These are phyloP conservation scores for Hylodesmum podocarpum DNA, from an alignment of 306 rosid genomes.

Conservation along the genomic window DNA sequence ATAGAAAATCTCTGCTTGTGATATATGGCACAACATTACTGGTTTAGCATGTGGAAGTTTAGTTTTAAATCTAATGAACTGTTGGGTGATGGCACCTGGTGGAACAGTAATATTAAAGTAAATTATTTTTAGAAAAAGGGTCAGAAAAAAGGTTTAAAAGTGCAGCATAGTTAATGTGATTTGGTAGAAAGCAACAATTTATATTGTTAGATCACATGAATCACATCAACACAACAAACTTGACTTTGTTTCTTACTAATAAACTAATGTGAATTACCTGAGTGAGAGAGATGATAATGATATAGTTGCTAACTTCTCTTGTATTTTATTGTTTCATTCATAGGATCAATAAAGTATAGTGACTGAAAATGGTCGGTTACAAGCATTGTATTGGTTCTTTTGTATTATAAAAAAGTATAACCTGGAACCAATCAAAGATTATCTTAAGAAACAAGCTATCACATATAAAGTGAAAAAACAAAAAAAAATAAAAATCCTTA, in stretches of 20 bases:
- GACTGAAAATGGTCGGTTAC: constrained; percentile 22
- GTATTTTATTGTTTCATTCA: constrained; percentile 26
- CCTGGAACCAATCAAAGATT: background rate
- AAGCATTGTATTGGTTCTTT: constrained; percentile 20
- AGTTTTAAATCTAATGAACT: constrained; percentile 8
- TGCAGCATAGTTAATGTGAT: constrained; percentile 30
- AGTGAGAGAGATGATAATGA: background rate
- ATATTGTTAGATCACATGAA: constrained; percentile 38
- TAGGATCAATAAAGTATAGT: background rate
- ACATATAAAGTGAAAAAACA: background rate
- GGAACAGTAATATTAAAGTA: constrained; percentile 25
- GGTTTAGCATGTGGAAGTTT: background rate
- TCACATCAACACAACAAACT: constrained; percentile 37
- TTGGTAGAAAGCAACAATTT: constrained; percentile 35
- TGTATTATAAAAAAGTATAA: background rate
- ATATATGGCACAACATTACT: constrained; percentile 31
- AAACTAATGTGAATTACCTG: constrained; percentile 24
- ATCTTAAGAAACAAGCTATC: constrained; percentile 5
- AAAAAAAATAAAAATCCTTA: background rate
- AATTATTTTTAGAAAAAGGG: background rate
- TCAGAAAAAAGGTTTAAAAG: constrained; percentile 17
- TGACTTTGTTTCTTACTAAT: constrained; percentile 23
- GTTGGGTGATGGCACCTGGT: constrained; percentile 32
- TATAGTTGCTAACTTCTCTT: background rate
- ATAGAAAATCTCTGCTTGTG: background rate